Evolutionary conservation across 768 basidiomycete species (phyloP), one percentile per base, ranked within the genome.

Genomic region (Rhodotorula paludigena): DNA sequence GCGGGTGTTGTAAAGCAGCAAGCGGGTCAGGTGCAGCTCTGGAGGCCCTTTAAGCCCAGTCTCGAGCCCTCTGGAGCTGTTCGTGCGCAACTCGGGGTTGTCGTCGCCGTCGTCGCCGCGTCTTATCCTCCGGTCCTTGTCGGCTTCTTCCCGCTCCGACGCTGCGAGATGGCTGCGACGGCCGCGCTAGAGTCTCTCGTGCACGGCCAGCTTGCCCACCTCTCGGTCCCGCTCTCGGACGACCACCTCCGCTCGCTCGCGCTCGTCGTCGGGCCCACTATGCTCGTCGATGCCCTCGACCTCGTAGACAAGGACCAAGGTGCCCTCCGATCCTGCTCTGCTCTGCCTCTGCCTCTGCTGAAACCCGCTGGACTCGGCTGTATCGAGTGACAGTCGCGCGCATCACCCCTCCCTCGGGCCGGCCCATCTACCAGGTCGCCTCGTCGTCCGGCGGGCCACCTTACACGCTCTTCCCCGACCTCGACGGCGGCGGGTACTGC

Each of bases 281-380:
- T 36, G 11, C 52, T 66, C 28, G 28, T 52, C 39, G 69, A 65
- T n/a, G 69, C 64, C 5, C 58, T 66, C 32, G 69, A 71, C 42
- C 58, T 71, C n/a, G 16, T 71, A 20, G 69, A 71, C 48, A 52
- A 57, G 4, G 59, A 56, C 38, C 32, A 33, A 23, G 67, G 67
- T 68, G 20, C 44, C n/a, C n/a, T n/a, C n/a, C n/a, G n/a, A n/a
- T n/a, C n/a, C n/a, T n/a, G n/a, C n/a, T n/a, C n/a, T n/a, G 6
- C 52, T 20, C 25, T 32, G 18, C 16, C 16, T 25, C 3, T 28
- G 36, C 28, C 23, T 12, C 12, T 15, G 16, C 25, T 47, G 6
- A 14, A 16, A 12, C 44, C 23, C 36, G 42, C 35, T 28, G 38
- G 33, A 9, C 52, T 47, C 35, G 58, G 15, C 47, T 59, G 59